These are phyloP conservation scores for Myriosclerotinia scirpicola DNA, from an alignment of 2,329 filamentous ascomycete species.

Conservation along the genomic window DNA sequence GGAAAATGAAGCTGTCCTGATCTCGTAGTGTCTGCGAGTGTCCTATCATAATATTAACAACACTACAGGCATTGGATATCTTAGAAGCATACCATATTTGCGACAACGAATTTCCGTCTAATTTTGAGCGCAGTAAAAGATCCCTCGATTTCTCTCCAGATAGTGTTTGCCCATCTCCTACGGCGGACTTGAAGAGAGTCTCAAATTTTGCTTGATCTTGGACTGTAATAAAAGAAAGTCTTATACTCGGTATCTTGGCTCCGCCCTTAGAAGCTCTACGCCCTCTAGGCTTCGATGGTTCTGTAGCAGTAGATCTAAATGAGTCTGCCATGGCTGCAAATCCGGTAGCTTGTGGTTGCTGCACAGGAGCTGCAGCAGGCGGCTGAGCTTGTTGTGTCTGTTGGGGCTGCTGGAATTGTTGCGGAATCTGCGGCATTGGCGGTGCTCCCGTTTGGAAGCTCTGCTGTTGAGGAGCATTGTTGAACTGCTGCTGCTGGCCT, in stretches of 20 bases:
- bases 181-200: conserved; percentile 93
- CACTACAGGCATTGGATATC: conserved; percentile 19
- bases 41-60: conserved; percentile 54
- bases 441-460: conserved; percentile 40
- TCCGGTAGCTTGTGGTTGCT: conserved; percentile 65
- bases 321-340: conserved; percentile 67
- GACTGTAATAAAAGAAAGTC: conserved; percentile 93
- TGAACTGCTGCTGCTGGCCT: conserved; percentile 46
- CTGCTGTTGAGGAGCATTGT: conserved; percentile 50
- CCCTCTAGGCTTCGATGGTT: conserved; percentile 46
- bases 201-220: conserved; percentile 96
- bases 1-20: conserved; percentile 95
- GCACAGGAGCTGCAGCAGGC: conserved; percentile 57
- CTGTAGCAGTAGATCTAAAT: conserved; percentile 54
- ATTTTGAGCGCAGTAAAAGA: conserved; percentile 80
- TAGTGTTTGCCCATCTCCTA: conserved; percentile 79
- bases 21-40: conserved; percentile 90
- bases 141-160: conserved; percentile 92
- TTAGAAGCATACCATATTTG: conserved; percentile 76
- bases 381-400: conserved; percentile 49
- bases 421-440: conserved; percentile 40
- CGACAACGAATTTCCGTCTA: conserved; percentile 82
- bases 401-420: conserved; percentile 41
- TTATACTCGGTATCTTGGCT: conserved; percentile 87
- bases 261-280: conserved; percentile 53